phyloP scores from a whole-genome alignment of 768 basidiomycete species.

The Piloderma croceum region DNA sequence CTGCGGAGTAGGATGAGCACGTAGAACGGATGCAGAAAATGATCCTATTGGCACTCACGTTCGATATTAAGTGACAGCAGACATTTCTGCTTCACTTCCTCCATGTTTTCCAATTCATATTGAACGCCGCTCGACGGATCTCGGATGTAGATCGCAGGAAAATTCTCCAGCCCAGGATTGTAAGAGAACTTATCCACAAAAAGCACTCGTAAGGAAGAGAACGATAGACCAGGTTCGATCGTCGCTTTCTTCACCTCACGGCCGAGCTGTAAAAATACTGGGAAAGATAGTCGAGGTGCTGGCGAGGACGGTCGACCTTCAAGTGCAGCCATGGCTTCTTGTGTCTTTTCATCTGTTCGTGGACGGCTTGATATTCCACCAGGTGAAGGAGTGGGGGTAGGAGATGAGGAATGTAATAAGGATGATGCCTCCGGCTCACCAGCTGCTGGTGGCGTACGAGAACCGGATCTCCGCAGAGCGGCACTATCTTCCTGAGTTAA shows the following conservation, averaged over 20 bases:
- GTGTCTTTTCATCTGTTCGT: slow-evolving; percentile 22
- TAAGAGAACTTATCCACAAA: slow-evolving; percentile 96
- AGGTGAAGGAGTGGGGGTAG: slow-evolving; percentile 20
- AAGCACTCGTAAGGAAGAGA: slow-evolving; percentile 72
- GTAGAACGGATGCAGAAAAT: slow-evolving; percentile 2
- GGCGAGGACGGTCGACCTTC: slow-evolving; percentile 1
- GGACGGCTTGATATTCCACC: slow-evolving; percentile 2
- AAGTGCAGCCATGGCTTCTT: not conserved
- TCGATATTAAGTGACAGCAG: slow-evolving; percentile 92
- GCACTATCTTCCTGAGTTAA: slow-evolving; percentile 19
- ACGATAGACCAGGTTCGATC: slow-evolving; percentile 65
- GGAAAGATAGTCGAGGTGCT: slow-evolving; percentile 34
- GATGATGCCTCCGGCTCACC: slow-evolving; percentile 27
- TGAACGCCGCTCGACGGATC: slow-evolving; percentile 90
- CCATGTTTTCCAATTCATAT: slow-evolving; percentile 93
- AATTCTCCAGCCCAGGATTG: slow-evolving; percentile 87
- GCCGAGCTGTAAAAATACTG: slow-evolving; percentile 85
- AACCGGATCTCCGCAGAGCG: slow-evolving; percentile 2
- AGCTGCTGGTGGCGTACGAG: slow-evolving; percentile 14
- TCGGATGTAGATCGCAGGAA: slow-evolving; percentile 92
- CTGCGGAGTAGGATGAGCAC: slow-evolving; percentile 36
- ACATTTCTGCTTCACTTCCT: slow-evolving; percentile 85
- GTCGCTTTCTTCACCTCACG: slow-evolving; percentile 84
- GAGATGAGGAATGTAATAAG: slow-evolving; percentile 33
- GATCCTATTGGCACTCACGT: slow-evolving; percentile 55